A percentile compares a stretch with the other conserved stretches of the same genome.
Evolutionary conservation across 2,329 filamentous ascomycete species (phyloP).

Genomic region (Trichoderma breve): DNA sequence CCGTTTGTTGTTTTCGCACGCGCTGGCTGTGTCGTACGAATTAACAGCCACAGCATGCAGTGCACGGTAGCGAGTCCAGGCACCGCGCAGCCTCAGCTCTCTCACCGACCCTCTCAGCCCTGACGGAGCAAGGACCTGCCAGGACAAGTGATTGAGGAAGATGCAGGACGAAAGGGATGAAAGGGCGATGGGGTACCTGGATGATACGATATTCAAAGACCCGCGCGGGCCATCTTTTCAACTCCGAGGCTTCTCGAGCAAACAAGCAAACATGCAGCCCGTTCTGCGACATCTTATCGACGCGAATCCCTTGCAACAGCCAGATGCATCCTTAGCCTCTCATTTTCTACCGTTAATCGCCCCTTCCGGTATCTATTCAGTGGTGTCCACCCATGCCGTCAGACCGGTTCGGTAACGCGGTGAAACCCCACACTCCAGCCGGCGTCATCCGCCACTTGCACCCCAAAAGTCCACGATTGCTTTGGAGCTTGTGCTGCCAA

Average conservation of each 20-base stretch:
- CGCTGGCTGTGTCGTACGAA: not conserved
- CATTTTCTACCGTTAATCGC: slow-evolving; percentile 10
- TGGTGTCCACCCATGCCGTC: slow-evolving; percentile 8
- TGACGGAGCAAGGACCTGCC: not conserved
- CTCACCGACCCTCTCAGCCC: slow-evolving; percentile 9
- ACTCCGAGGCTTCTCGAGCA: not conserved
- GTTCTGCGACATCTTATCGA: not conserved
- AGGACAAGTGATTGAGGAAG: not conserved
- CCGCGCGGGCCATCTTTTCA: not conserved
- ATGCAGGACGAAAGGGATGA: not conserved
- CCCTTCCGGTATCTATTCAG: slow-evolving; percentile 15
- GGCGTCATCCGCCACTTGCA: not conserved
- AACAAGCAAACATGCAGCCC: not conserved
- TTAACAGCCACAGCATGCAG: not conserved
- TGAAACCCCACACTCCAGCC: not conserved
- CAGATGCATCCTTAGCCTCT: not conserved
- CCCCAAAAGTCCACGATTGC: not conserved
- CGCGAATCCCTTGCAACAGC: not conserved
- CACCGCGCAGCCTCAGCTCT: not conserved
- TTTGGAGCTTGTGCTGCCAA: not conserved
- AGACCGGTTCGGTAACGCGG: slow-evolving; percentile 15
- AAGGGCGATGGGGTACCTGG: not conserved
- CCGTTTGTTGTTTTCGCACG: no score
- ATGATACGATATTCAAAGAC: not conserved
- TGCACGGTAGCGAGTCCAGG: not conserved